phyloP scores from a whole-genome alignment of 2,329 filamentous ascomycete genomes.

The Alternaria gansuensis region DNA sequence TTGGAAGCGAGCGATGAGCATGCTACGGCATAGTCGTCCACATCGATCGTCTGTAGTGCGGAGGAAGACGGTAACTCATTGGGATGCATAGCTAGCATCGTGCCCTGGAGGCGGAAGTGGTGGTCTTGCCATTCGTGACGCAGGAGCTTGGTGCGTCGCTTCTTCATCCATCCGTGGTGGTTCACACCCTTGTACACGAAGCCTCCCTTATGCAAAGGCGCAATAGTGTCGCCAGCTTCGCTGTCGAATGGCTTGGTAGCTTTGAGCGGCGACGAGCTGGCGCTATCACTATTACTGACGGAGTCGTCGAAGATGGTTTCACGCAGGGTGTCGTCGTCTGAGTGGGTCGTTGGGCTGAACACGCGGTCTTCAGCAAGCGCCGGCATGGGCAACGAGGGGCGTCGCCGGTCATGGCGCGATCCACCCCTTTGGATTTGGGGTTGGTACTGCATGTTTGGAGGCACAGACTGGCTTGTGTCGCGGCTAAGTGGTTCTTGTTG shows the following conservation, averaged over 20 bases:
- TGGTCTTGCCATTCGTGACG: conserved; percentile 94
- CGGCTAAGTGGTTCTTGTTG: conserved; percentile 76
- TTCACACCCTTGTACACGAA: conserved; percentile 62
- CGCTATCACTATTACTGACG: conserved; percentile 29
- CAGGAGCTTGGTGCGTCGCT: conserved; percentile 87
- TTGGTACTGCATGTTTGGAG: conserved; percentile 87
- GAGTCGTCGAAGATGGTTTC: conserved; percentile 46
- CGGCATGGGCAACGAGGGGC: conserved; percentile 75
- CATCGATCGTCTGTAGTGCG: conserved; percentile 81
- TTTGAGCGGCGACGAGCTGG: conserved; percentile 47
- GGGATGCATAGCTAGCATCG: conserved; percentile 71
- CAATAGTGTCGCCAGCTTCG: conserved; percentile 36
- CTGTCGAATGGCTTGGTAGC: conserved; percentile 34
- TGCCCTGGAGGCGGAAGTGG: conserved; percentile 81
- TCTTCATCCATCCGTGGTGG: conserved; percentile 91
- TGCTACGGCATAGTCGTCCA: conserved; percentile 87
- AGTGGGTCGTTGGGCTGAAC: conserved; percentile 51
- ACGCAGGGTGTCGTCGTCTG: conserved; percentile 48
- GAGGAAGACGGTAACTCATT: conserved; percentile 64
- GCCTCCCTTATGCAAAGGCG: conserved; percentile 49
- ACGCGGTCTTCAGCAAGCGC: conserved; percentile 72
- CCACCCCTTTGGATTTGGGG: conserved; percentile 59
- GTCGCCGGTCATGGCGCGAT: conserved; percentile 60
- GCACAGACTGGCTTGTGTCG: conserved; percentile 87
- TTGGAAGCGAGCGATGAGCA: conserved; percentile 80